phyloP scores from a whole-genome alignment of 2,329 filamentous ascomycete genomes.

The Aspergillus transmontanensis region DNA sequence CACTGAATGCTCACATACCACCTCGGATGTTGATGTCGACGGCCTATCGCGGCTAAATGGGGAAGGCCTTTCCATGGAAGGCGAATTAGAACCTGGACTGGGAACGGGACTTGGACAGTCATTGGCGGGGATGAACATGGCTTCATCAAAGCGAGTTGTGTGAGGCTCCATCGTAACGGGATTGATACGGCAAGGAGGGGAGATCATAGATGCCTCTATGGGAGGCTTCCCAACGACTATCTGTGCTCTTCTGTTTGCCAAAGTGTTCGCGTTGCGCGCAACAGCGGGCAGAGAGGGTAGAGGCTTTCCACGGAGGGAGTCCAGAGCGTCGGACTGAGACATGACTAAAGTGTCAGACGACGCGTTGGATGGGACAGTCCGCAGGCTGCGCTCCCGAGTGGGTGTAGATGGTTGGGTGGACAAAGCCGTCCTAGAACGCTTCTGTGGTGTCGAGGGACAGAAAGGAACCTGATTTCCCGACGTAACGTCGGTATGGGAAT shows the following conservation, averaged over 20 bases:
- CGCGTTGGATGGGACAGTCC: constrained; percentile 21
- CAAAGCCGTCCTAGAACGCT: constrained; percentile 23
- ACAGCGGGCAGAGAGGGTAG: constrained; percentile 35
- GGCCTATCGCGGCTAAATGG: constrained; percentile 32
- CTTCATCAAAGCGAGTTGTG: constrained; percentile 41
- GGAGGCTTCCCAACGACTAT: constrained; percentile 28
- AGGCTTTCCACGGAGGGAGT: constrained; percentile 34
- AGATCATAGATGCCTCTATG: constrained; percentile 43
- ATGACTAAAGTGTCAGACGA: constrained; percentile 36
- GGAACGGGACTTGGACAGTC: constrained; percentile 40
- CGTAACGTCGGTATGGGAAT: constrained; percentile 23
- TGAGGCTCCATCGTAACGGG: constrained; percentile 44
- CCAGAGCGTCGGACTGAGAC: constrained; percentile 26
- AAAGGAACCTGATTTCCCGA: constrained; percentile 28
- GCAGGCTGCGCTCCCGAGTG: constrained; percentile 23
- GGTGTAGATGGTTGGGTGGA: constrained; percentile 27
- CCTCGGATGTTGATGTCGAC: constrained; percentile 37
- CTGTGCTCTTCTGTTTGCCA: constrained; percentile 26
- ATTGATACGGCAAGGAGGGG: constrained; percentile 40
- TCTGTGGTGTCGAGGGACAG: constrained; percentile 21
- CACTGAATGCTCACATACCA: constrained; percentile 39
- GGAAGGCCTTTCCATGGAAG: constrained; percentile 32
- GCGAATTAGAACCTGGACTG: constrained; percentile 31
- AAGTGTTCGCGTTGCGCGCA: constrained; percentile 24
- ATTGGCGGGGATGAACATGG: constrained; percentile 44